A percentile compares a stretch with the other conserved stretches of the same genome.
Evolutionary conservation across 2,329 filamentous ascomycete species (phyloP).

Genomic region (Waltergamsia citrina): DNA sequence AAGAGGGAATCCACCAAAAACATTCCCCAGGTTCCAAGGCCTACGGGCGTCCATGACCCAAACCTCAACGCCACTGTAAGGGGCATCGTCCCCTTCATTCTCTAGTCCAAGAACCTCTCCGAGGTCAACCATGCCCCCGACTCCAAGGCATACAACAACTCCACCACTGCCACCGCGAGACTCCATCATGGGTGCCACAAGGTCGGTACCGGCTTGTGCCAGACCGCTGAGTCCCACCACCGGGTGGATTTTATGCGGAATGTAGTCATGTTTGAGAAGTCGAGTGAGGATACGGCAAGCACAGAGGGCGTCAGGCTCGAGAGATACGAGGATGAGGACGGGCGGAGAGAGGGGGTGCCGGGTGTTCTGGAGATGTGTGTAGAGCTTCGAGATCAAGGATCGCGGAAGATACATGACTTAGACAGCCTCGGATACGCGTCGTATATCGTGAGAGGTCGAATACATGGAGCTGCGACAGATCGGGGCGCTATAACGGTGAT

Average conservation of each 20-base stretch:
- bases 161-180: slow-evolving; percentile 77
- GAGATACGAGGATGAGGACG: slow-evolving; percentile 82
- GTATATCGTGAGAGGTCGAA: neutral
- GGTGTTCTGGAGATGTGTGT: slow-evolving; percentile 76
- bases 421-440: slow-evolving; percentile 15
- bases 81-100: slow-evolving; percentile 52
- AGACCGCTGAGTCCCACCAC: slow-evolving; percentile 89
- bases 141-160: slow-evolving; percentile 83
- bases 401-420: slow-evolving; percentile 86
- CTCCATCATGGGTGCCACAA: slow-evolving; percentile 80
- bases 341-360: slow-evolving; percentile 86
- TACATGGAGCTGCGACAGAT: slow-evolving; percentile 5
- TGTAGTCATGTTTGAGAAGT: slow-evolving; percentile 94
- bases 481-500: neutral
- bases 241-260: slow-evolving; percentile 94
- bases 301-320: slow-evolving; percentile 92
- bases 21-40: slow-evolving; percentile 90
- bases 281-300: slow-evolving; percentile 89
- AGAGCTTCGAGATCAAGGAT: slow-evolving; percentile 79
- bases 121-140: slow-evolving; percentile 85
- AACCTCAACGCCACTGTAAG: slow-evolving; percentile 79
- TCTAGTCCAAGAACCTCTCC: slow-evolving; percentile 66
- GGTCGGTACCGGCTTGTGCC: slow-evolving; percentile 64
- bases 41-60: slow-evolving; percentile 90
- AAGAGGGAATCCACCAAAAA: slow-evolving; percentile 68